Conservation (phyloP, 2,329 filamentous ascomycete genomes). For the Colletotrichum eremochloae region DNA sequence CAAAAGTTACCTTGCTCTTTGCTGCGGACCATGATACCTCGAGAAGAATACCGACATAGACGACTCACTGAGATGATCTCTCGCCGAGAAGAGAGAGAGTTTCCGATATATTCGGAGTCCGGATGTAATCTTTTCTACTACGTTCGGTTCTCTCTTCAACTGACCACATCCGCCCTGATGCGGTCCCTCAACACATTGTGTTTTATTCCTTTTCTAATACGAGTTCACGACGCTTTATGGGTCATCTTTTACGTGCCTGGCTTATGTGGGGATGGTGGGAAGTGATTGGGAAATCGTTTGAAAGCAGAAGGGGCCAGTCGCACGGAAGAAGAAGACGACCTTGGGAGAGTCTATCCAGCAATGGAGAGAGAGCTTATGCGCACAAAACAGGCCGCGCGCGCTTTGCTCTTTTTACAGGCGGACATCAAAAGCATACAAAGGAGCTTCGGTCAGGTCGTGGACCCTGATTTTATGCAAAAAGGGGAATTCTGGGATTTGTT, state of each 20-base stretch:
- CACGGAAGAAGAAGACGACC: constrained; percentile 30
- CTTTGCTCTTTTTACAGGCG: constrained; percentile 29
- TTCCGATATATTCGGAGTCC: constrained; percentile 44
- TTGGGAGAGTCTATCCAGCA: constrained; percentile 30
- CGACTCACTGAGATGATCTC: constrained; percentile 53
- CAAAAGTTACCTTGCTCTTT: constrained; percentile 62
- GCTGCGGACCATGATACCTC: constrained; percentile 64
- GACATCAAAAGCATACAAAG: constrained; percentile 38
- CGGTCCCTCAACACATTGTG: constrained; percentile 29
- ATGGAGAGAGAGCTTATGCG: constrained; percentile 34
- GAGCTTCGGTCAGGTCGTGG: constrained; percentile 37
- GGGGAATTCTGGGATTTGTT: constrained; percentile 37
- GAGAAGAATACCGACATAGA: constrained; percentile 57
- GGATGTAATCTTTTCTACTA: constrained; percentile 49
- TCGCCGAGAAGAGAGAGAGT: constrained; percentile 49
- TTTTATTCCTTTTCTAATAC: constrained; percentile 42
- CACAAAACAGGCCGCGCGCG: constrained; percentile 8
- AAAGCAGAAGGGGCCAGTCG: constrained; percentile 21
- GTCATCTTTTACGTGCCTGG: constrained; percentile 36
- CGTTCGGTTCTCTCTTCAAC: constrained; percentile 47
- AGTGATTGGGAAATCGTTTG: constrained; percentile 13
- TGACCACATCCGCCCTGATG: constrained; percentile 25
- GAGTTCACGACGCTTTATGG: constrained; percentile 42
- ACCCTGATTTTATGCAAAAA: constrained; percentile 31
- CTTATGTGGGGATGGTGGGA: constrained; percentile 16